Conservation (phyloP, 1,284 basidiomycete species). For the Pseudozyma pruni region DNA sequence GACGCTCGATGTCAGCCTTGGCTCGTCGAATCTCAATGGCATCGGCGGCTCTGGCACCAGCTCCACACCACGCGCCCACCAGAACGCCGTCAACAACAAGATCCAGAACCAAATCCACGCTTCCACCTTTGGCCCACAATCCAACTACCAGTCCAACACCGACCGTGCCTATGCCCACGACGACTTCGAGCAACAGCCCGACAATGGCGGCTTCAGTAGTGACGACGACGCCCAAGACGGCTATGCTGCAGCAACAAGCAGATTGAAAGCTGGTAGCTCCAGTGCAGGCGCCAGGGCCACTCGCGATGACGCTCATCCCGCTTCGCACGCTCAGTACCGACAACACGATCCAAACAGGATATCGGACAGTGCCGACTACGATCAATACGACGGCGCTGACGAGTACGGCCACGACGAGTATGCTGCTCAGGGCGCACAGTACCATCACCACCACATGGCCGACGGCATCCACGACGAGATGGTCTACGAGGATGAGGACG, state of each 20-base stretch:
- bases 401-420: constrained; percentile 36
- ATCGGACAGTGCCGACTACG: constrained; percentile 20
- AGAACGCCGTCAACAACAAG: constrained; percentile 40
- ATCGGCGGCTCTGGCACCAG: constrained; percentile 50
- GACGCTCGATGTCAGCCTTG: constrained; percentile 60
- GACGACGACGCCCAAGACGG: constrained; percentile 52
- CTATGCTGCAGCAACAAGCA: constrained; percentile 45
- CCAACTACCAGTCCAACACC: constrained; percentile 9
- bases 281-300: constrained; percentile 50
- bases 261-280: constrained; percentile 44
- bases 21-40: constrained; percentile 23
- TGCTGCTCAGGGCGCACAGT: constrained; percentile 15
- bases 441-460: constrained; percentile 33
- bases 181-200: constrained; percentile 33
- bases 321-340: constrained; percentile 11
- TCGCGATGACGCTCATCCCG: constrained; percentile 26
- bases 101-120: constrained; percentile 44
- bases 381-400: constrained; percentile 16
- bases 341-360: constrained; percentile 21
- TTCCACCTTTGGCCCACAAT: constrained; percentile 43
- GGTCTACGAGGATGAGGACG: constrained; percentile 58
- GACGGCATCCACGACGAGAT: constrained; percentile 52
- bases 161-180: constrained; percentile 23
- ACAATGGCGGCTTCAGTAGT: constrained; percentile 58
- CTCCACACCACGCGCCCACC: constrained; percentile 40